phyloP scores from a whole-genome alignment of 345 rosid genomes.

The Bretschneidera sinensis region DNA sequence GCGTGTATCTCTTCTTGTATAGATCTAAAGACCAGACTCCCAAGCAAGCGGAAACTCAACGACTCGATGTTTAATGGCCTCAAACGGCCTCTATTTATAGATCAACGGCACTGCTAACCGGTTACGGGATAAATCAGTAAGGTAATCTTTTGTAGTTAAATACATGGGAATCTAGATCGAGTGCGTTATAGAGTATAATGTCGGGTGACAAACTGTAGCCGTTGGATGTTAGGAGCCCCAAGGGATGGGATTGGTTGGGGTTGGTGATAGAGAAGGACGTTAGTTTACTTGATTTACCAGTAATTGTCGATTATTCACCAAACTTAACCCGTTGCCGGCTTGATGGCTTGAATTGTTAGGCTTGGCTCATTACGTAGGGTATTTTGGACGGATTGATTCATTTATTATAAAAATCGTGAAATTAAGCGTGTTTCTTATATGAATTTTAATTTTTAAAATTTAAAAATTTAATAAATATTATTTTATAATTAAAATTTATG shows the following conservation, averaged over 20 bases:
- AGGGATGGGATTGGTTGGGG: conserved; percentile 8
- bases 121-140: conserved; percentile 14
- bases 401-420: too few relatives aligned
- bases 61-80: not conserved
- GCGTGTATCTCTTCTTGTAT: not conserved
- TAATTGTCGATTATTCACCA: conserved; percentile 34
- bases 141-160: conserved; percentile 10
- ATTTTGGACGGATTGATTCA: too few relatives aligned
- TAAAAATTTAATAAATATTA: too few relatives aligned
- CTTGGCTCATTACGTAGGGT: not conserved
- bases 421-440: too few relatives aligned
- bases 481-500: too few relatives aligned
- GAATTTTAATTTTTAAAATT: too few relatives aligned
- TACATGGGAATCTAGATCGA: conserved; percentile 3
- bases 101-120: conserved; percentile 5
- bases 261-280: conserved; percentile 27
- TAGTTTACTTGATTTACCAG: not conserved
- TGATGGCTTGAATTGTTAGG: conserved; percentile 16
- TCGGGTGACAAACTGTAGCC: conserved; percentile 1
- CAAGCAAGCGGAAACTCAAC: not conserved
- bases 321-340: conserved; percentile 28
- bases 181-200: not conserved
- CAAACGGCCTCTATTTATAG: conserved; percentile 22
- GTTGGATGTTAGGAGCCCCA: conserved; percentile 14
- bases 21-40: conserved; percentile 22